Evolutionary conservation across 2,329 filamentous ascomycete genomes (phyloP), one percentile per base, ranked within the genome.

Genomic region (Trichophyton verrucosum): DNA sequence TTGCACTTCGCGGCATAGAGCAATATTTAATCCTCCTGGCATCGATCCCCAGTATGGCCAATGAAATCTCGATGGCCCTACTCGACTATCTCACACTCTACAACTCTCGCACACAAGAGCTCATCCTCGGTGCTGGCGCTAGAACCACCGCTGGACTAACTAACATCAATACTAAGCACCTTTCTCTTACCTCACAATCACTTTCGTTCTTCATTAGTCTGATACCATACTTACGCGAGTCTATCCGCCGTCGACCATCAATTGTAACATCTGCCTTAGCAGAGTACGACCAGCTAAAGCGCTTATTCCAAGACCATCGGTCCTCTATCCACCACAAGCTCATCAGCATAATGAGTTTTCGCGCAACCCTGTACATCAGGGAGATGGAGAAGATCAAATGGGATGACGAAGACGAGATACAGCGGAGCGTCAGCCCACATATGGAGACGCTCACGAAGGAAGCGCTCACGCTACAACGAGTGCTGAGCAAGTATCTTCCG

Each of bases 361-460:
- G 78, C 3, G 74, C 76, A 1, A 70, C 71, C 2, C 69, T 75
- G 3, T 77, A 80, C 60, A 75, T 79, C 62, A 76, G 74, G 57
- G 72, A 74, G 13, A 73, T 81, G 74, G 83, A 80, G 69, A 79
- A 80, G 17, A 80, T 89, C 44, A 77, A 86, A 63, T 92, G 88
- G 85, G 84, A 89, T 63, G 58, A 53, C 51, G 40, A 30, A 33
- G 58, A 53, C 44, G 58, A 60, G 58, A 67, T 59, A 68, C 73
- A 30, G 73, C 74, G 57, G 71, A 68, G 9, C 24, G 76, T 79
- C 3, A 86, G 85, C 65, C 71, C 81, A 2, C 91, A 90, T 72
- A 89, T 92, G 82, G 88, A 92, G 73, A 89, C 84, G 2, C 75
- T 94, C 59, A 85, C 82, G 15, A 91, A 88, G 71, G 89, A 94